Evolutionary conservation across 257 asterid genomes (phyloP).

Genomic region (Solanum microdontum): DNA sequence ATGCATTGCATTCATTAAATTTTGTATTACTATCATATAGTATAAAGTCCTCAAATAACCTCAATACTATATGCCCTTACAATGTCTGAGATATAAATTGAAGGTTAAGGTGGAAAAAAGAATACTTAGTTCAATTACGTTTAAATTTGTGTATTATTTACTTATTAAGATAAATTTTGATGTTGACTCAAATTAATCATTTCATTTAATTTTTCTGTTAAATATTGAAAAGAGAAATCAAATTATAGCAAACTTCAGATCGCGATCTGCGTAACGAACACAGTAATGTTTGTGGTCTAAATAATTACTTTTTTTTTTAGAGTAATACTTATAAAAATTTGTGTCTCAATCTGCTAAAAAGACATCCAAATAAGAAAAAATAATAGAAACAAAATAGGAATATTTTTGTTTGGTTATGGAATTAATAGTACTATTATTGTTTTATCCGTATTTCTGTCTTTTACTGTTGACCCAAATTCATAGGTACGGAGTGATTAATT

Average conservation of each 20-base stretch:
- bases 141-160: not conserved
- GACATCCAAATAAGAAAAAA: not conserved
- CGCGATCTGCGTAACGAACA: not conserved
- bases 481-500: not conserved
- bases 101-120: not conserved
- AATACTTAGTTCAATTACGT: not conserved
- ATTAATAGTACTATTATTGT: not conserved
- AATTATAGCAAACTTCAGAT: not conserved
- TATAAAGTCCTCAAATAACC: not conserved
- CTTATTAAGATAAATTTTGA: not conserved
- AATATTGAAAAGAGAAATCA: not conserved
- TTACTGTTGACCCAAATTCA: not conserved
- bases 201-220: not conserved
- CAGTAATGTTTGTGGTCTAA: not conserved
- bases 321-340: not conserved
- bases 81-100: not conserved
- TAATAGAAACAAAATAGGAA: not conserved
- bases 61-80: no score
- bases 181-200: accelerated
- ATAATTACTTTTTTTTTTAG: not conserved
- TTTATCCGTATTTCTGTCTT: not conserved
- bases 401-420: not conserved
- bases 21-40: not conserved
- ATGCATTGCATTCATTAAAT: not conserved
- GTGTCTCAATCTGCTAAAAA: not conserved